Evolutionary conservation across 805 yeast genomes (phyloP), one percentile per base, ranked within the genome.

Genomic region (Vanderwaltozyma verrucispora): DNA sequence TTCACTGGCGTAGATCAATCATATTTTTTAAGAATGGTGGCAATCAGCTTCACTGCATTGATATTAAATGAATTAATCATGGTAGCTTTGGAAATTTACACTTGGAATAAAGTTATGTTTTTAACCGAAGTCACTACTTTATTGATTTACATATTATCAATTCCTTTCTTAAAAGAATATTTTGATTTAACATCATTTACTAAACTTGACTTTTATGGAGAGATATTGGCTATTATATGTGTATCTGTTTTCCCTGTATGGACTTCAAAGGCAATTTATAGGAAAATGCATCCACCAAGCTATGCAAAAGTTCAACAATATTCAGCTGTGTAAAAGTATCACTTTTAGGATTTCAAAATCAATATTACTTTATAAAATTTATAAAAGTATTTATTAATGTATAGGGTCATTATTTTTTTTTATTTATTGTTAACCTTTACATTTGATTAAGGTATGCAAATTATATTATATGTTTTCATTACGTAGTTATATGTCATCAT

Each of bases 301-400:
- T 89, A 92, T 59, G 96, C 96, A 7, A 92, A 92, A 59, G 97
- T 92, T 30, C 97, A 88, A 59, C 92, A 82, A 38, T 60, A 59
- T 40, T 47, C 60, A 8, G 51, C 49, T 43, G 78, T 72, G 18
- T 40, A 19, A 43, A 21, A 7, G 10, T 7, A 7, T 21, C 6
- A 7, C 10, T 7, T 7, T 21, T 10, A 21, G 9, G 10, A 7
- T 7, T 21, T 21, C 6, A 21, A 21, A 21, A 7, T 21, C 10
- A 21, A 21, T 21, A 21, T 21, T 21, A n/a, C n/a, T n/a, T n/a
- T n/a, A n/a, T n/a, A n/a, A n/a, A n/a, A n/a, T n/a, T n/a, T n/a
- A n/a, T n/a, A n/a, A n/a, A n/a, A n/a, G n/a, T n/a, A n/a, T n/a
- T n/a, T n/a, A n/a, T n/a, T n/a, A n/a, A n/a, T n/a, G n/a, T n/a